These are phyloP conservation scores for Hermanozyma aechmeae DNA, from an alignment of 805 yeast genomes.

Conservation along the genomic window DNA sequence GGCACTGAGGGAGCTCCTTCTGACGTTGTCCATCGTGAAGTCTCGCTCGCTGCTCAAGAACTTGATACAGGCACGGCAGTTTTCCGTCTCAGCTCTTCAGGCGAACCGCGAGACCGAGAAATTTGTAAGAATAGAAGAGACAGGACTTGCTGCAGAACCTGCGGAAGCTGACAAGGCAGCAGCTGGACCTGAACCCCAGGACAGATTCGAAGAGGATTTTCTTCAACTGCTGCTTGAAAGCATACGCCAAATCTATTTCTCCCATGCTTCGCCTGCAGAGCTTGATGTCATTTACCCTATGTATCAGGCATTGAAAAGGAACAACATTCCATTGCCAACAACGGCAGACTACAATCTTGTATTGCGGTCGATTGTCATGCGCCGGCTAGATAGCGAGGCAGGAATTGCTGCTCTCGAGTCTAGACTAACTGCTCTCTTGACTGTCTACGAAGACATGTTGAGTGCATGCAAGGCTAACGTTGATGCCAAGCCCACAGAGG, in stretches of 20 bases:
- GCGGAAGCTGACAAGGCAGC: too few species aligned
- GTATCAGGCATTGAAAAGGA: conserved; percentile 31
- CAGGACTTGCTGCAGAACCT: too few species aligned
- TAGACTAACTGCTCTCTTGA: conserved; percentile 51
- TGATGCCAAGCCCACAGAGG: conserved; percentile 44
- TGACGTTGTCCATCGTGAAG: conserved; percentile 12
- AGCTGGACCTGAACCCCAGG: too few species aligned
- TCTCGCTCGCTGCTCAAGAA: conserved; percentile 3
- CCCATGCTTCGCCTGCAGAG: conserved; percentile 11
- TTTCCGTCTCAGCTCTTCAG: too few species aligned
- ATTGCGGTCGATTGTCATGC: conserved; percentile 40
- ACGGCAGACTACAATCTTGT: conserved; percentile 45
- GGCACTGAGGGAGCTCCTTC: conserved; percentile 12
- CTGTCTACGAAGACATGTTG: conserved; percentile 61
- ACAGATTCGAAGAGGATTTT: conserved; percentile 7
- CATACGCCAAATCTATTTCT: conserved; percentile 12
- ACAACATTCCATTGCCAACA: conserved; percentile 38
- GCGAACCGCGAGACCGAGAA: too few species aligned
- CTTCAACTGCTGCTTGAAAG: conserved; percentile 11
- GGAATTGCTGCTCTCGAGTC: conserved; percentile 39
- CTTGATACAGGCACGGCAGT: too few species aligned
- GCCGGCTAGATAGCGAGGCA: conserved; percentile 32
- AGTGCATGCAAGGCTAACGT: conserved; percentile 5
- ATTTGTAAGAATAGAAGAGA: too few species aligned
- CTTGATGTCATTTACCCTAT: conserved; percentile 28